These are phyloP conservation scores for Euphrasia confusa DNA, from an alignment of 257 asterid genomes.

Conservation along the genomic window DNA sequence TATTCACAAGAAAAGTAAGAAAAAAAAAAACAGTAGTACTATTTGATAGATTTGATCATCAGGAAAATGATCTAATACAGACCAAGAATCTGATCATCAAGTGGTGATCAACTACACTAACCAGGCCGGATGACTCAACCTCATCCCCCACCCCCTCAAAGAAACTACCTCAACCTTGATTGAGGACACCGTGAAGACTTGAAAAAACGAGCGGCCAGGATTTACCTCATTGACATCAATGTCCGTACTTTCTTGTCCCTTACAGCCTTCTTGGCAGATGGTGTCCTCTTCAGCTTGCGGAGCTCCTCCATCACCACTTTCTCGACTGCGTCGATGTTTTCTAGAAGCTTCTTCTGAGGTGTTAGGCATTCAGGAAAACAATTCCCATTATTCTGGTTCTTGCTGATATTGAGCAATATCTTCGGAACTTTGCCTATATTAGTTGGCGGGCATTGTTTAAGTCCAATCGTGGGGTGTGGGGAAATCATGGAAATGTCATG, in stretches of 20 bases:
- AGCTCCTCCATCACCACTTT: conserved; percentile 70
- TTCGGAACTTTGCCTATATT: conserved; percentile 55
- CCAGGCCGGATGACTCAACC: conserved; percentile 24
- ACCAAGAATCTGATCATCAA: conserved; percentile 37
- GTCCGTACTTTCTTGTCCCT: conserved; percentile 57
- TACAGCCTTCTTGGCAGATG: conserved; percentile 57
- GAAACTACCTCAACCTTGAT: conserved; percentile 52
- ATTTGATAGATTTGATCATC: conserved; percentile 33
- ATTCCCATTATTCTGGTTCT: conserved; percentile 33
- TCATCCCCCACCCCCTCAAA: conserved; percentile 20
- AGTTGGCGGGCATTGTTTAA: conserved; percentile 31
- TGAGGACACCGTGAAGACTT: conserved; percentile 29
- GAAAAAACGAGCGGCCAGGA: not conserved
- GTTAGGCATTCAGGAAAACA: conserved; percentile 41
- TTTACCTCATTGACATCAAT: conserved; percentile 70
- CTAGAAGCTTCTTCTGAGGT: conserved; percentile 62
- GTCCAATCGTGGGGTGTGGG: conserved; percentile 38
- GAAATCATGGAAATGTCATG: conserved; percentile 36
- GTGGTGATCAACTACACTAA: conserved; percentile 38
- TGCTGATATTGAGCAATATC: conserved; percentile 61
- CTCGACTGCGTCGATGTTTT: conserved; percentile 65
- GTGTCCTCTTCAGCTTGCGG: conserved; percentile 54
- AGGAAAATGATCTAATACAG: conserved; percentile 32
- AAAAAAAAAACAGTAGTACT: not conserved
- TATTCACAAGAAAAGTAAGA: not conserved